Conservation (phyloP, 2,329 filamentous ascomycete genomes). For the Cordyceps sp. region DNA sequence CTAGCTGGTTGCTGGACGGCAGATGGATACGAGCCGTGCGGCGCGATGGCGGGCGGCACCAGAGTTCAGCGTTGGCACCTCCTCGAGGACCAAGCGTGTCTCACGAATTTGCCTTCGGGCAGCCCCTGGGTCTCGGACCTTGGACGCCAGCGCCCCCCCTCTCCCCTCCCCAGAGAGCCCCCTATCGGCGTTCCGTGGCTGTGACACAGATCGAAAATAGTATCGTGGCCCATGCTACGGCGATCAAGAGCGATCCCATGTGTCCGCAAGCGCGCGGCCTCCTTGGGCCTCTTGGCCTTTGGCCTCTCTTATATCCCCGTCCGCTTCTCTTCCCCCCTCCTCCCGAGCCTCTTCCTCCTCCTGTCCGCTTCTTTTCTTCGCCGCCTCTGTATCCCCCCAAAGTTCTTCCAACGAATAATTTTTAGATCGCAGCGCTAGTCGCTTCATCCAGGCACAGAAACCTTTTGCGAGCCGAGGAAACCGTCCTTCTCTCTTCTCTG, state of each 20-base stretch:
- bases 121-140: constrained; percentile 2
- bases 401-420: too few relatives aligned
- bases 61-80: constrained; percentile 1
- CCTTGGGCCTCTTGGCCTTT: too few relatives aligned
- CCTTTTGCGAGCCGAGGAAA: background rate
- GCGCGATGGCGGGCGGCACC: background rate
- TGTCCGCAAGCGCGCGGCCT: too few relatives aligned
- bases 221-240: background rate
- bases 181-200: background rate
- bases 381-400: too few relatives aligned
- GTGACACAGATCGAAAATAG: background rate
- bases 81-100: constrained; percentile 4
- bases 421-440: background rate
- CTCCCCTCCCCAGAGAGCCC: background rate
- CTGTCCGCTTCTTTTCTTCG: background rate
- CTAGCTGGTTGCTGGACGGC: too few relatives aligned
- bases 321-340: background rate
- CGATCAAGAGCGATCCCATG: constrained; percentile 1
- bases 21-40: constrained; percentile 2
- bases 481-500: too few relatives aligned
- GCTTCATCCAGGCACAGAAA: background rate
- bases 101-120: constrained; percentile 2
- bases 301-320: background rate
- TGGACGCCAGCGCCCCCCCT: background rate
- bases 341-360: background rate